Evolutionary conservation across 768 basidiomycete species (phyloP).

Genomic region (Phylloporus sp.): DNA sequence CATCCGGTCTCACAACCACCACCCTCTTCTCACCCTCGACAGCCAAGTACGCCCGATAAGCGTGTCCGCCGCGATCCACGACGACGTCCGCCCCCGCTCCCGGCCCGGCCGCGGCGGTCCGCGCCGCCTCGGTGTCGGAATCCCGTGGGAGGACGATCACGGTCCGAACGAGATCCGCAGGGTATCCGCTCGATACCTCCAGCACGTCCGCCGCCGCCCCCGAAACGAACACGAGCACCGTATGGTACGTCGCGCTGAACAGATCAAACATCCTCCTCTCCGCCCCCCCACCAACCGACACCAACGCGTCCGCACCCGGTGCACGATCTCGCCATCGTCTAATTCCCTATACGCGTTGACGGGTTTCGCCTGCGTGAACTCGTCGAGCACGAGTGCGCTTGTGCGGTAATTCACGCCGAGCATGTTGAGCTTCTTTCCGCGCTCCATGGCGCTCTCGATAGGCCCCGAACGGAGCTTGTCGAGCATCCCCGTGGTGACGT

Average conservation of each 20-base stretch:
- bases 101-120: too few relatives aligned
- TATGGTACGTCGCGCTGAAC: conserved; percentile 22
- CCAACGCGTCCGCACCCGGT: conserved; percentile 38
- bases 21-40: conserved; percentile 28
- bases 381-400: conserved; percentile 36
- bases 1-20: conserved; percentile 42
- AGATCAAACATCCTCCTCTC: conserved; percentile 20
- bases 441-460: too few relatives aligned
- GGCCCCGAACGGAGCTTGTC: not conserved
- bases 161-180: not conserved
- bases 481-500: conserved; percentile 31
- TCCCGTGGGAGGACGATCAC: conserved; percentile 14
- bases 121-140: too few relatives aligned
- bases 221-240: conserved; percentile 27
- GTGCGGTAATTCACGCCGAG: conserved; percentile 34
- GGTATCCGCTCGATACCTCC: conserved; percentile 4
- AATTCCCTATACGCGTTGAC: conserved; percentile 13
- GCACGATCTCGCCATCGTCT: conserved; percentile 39
- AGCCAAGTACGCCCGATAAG: conserved; percentile 36
- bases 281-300: conserved; percentile 14
- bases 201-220: conserved; percentile 8
- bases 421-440: conserved; percentile 14
- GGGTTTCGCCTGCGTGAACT: conserved; percentile 19
- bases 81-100: conserved; percentile 30
- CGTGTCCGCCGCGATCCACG: conserved; percentile 35